A percentile compares a stretch with the other conserved stretches of the same genome.
Evolutionary conservation across 495 filamentous ascomycete species (phyloP).

Genomic region (Podospora comata): DNA sequence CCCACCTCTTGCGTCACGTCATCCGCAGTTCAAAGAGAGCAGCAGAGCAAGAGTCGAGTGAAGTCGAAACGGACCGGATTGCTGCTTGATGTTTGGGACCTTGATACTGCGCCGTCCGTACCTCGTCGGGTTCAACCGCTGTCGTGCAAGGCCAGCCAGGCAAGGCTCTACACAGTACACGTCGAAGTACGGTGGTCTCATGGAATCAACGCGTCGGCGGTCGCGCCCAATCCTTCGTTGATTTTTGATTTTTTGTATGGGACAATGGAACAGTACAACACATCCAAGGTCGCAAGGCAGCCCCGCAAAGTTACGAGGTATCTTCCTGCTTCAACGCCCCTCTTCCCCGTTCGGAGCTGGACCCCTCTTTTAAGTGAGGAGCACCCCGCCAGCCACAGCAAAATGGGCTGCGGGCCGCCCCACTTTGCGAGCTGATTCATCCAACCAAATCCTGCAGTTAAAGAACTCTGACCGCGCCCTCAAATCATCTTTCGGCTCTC

Average conservation of each 20-base stretch:
- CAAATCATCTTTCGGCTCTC: conserved; percentile 42
- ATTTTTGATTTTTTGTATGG: not conserved
- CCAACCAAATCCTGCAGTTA: conserved; percentile 42
- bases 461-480: conserved; percentile 37
- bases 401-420: conserved; percentile 18
- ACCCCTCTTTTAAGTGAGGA: conserved; percentile 19
- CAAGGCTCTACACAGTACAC: too few relatives aligned
- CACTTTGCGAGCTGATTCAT: conserved; percentile 40
- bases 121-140: conserved; percentile 4
- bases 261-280: conserved; percentile 2
- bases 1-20: conserved; percentile 26
- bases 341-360: conserved; percentile 20
- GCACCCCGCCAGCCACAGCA: conserved; percentile 31
- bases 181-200: not conserved
- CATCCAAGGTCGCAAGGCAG: conserved; percentile 8
- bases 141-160: not conserved
- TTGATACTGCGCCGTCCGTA: not conserved
- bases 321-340: conserved; percentile 21
- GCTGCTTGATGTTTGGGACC: not conserved
- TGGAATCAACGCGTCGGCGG: not conserved
- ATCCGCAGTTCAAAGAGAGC: conserved; percentile 17
- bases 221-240: conserved; percentile 4
- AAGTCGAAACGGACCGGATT: not conserved
- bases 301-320: conserved; percentile 15
- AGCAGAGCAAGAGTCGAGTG: not conserved